Conservation (phyloP, 495 filamentous ascomycete genomes). For the Oidiodendron maius region DNA sequence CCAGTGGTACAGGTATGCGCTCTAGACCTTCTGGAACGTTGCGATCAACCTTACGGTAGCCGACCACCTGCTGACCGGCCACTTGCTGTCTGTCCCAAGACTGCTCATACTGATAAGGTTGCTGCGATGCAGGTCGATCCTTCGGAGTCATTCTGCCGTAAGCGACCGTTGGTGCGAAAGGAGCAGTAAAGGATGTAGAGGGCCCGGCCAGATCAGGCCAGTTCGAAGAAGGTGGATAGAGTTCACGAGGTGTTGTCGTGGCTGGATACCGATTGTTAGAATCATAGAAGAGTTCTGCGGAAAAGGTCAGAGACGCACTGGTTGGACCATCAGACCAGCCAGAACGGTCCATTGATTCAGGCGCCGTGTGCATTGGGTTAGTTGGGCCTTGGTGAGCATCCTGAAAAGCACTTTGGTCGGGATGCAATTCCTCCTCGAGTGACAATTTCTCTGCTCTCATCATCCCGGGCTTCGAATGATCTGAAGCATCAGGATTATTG, state of each 20-base stretch:
- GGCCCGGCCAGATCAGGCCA: neutral
- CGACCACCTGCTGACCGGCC: neutral
- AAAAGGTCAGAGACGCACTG: constrained; percentile 9
- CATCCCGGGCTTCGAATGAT: too few relatives aligned
- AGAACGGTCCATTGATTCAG: constrained; percentile 3
- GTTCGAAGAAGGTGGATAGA: constrained; percentile 1
- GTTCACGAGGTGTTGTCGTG: constrained; percentile 1
- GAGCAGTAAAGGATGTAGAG: neutral
- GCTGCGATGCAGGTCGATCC: neutral
- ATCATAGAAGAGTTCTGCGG: constrained; percentile 5
- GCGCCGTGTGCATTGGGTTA: too few relatives aligned
- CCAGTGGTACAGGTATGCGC: neutral
- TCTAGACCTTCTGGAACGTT: neutral
- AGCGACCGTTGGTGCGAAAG: neutral
- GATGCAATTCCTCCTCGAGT: too few relatives aligned
- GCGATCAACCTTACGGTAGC: neutral
- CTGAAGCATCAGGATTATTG: constrained; percentile 8
- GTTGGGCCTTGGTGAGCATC: too few relatives aligned
- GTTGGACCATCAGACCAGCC: constrained; percentile 14
- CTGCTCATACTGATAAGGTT: neutral
- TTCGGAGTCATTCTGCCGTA: neutral
- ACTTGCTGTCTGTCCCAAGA: too few relatives aligned
- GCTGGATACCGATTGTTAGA: constrained; percentile 16
- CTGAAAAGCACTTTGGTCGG: too few relatives aligned
- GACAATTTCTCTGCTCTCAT: too few relatives aligned